Conservation (phyloP, 352 stramenopile genomes). For the Pythium periplocum region DNA sequence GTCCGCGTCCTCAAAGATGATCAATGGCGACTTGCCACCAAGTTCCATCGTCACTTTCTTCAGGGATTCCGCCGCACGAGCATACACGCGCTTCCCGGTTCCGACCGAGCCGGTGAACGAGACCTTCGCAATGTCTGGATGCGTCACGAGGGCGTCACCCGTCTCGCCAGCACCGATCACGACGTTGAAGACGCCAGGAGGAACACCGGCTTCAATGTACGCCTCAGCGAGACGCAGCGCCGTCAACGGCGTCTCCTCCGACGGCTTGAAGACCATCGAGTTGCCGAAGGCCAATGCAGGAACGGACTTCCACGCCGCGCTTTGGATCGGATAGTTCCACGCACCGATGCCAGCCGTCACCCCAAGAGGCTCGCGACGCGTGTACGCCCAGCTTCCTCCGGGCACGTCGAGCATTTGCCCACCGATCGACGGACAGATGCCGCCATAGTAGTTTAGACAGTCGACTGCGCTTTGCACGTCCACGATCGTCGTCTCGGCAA, state of each 20-base stretch:
- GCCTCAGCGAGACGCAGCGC: conserved; percentile 61
- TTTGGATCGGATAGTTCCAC: conserved; percentile 84
- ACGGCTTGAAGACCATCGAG: conserved; percentile 91
- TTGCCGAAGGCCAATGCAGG: conserved; percentile 85
- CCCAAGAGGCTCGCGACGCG: conserved; percentile 60
- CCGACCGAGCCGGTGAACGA: conserved; percentile 83
- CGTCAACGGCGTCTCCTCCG: conserved; percentile 79
- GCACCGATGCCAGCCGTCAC: conserved; percentile 72
- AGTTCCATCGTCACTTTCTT: conserved; percentile 91
- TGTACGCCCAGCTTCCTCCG: conserved; percentile 73
- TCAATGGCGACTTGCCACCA: conserved; percentile 84
- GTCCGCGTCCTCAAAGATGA: conserved; percentile 86
- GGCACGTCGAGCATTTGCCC: conserved; percentile 65
- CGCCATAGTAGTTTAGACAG: conserved; percentile 78
- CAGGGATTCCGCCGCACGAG: conserved; percentile 55
- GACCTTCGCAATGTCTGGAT: conserved; percentile 63
- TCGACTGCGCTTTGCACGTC: conserved; percentile 69
- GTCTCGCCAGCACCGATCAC: conserved; percentile 61
- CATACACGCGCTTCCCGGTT: conserved; percentile 70
- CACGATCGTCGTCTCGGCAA: conserved; percentile 65
- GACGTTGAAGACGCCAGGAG: conserved; percentile 75
- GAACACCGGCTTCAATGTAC: conserved; percentile 66
- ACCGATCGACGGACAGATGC: conserved; percentile 54
- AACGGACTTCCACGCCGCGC: conserved; percentile 75
- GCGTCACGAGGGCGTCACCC: conserved; percentile 45